Evolutionary conservation across 345 rosid genomes (phyloP), one percentile per base, ranked within the genome.

Genomic region (Dipteronia dyeriana): DNA sequence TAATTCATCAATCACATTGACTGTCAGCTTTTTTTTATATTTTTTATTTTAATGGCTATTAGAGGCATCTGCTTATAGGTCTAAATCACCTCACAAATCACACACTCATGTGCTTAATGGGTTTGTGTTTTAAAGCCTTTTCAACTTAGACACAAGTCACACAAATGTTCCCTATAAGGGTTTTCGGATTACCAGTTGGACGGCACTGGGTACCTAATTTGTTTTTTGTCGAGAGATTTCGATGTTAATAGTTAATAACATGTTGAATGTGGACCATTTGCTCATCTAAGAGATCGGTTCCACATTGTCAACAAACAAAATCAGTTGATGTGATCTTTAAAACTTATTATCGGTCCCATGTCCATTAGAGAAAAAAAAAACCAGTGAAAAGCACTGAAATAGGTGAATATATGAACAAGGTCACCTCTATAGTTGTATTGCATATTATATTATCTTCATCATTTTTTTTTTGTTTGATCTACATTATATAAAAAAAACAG

Each of bases 131-230:
- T 23, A 39, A 38, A 34, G 53, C 5, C 22, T 19, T 57, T 62
- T 71, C 76, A 60, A 51, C 47, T 60, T 47, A 62, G 84, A 83
- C 88, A 83, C n/a, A 61, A n/a, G n/a, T n/a, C n/a, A n/a, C n/a
- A n/a, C n/a, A n/a, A n/a, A 73, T 78, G 76, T 75, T 62, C 76
- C 84, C 68, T 75, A 4, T 5, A 73, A 76, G 74, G 62, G 49
- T 43, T 75, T 71, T 47, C 71, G 64, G 75, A 78, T 67, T 74
- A 64, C 25, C 56, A 22, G 66, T 79, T 71, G 47, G 74, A 76
- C 65, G 76, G 59, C 79, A 73, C 38, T 7, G 20, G 73, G 64
- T 78, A 76, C 38, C 11, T 23, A 25, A 20, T 78, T 74, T 72
- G 38, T 45, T 66, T 60, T 51, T 19, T 38, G 82, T 78, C 76